Percentiles rank a stretch among this genome's conserved stretches.
Evolutionary conservation across 257 asterid species (phyloP).

Genomic region (Ilex asprella): DNA sequence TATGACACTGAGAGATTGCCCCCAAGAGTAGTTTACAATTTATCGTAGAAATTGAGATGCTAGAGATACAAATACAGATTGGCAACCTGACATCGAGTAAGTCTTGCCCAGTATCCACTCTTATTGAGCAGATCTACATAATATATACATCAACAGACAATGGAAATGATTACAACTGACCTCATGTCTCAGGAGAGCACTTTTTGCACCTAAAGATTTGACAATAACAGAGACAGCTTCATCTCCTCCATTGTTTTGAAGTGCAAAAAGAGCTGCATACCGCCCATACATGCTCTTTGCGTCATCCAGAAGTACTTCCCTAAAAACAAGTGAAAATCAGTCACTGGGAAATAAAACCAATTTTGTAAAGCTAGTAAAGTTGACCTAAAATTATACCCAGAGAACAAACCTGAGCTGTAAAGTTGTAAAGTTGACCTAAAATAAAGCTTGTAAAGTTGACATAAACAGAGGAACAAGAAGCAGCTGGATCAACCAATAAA

Average conservation of each 20-base stretch:
- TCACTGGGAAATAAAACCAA: slow-evolving; percentile 8
- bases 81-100: too few species aligned
- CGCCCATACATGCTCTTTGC: slow-evolving; percentile 81
- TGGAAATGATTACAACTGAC: slow-evolving; percentile 26
- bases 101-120: too few species aligned
- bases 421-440: background rate
- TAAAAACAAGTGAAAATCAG: slow-evolving; percentile 15
- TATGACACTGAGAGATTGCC: too few species aligned
- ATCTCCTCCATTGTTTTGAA: slow-evolving; percentile 70
- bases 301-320: slow-evolving; percentile 62
- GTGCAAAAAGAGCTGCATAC: slow-evolving; percentile 91
- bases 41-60: too few species aligned
- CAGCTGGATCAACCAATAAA: slow-evolving; percentile 92
- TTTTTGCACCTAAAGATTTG: slow-evolving; percentile 67
- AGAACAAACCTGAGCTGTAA: slow-evolving; percentile 46
- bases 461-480: slow-evolving; percentile 58
- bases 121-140: too few species aligned
- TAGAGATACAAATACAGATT: too few species aligned
- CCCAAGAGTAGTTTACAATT: too few species aligned
- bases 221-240: slow-evolving; percentile 78
- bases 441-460: slow-evolving; percentile 6
- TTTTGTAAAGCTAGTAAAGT: background rate
- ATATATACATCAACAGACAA: background rate
- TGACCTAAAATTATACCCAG: background rate
- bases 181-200: slow-evolving; percentile 96